Conservation (phyloP, 2,329 filamentous ascomycete genomes). For the Aspergillus spinulosporus region DNA sequence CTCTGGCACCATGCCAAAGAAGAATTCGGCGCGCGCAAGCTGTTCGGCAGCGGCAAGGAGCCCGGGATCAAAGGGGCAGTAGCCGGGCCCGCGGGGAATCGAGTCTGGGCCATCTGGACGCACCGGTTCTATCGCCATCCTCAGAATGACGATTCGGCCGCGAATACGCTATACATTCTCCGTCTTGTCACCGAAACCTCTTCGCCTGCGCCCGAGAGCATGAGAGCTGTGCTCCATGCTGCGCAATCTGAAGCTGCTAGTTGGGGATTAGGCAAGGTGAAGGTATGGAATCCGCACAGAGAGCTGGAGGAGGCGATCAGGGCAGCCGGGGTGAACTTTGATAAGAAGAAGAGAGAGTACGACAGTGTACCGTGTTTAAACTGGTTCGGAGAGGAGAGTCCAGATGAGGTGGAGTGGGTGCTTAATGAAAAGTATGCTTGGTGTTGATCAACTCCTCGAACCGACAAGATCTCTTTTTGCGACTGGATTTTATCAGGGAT, state of each 20-base stretch:
- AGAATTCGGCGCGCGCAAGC: slow-evolving; percentile 21
- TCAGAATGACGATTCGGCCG: not conserved
- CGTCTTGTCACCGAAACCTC: slow-evolving; percentile 1
- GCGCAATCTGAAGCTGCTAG: slow-evolving; percentile 25
- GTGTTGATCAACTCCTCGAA: slow-evolving; percentile 20
- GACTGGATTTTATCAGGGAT: no score
- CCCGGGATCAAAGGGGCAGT: slow-evolving; percentile 25
- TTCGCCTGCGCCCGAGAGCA: not conserved
- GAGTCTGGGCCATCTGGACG: slow-evolving; percentile 27
- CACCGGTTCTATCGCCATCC: slow-evolving; percentile 26
- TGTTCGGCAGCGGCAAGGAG: slow-evolving; percentile 14
- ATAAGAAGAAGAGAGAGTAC: slow-evolving; percentile 13
- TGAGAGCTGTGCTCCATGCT: slow-evolving; percentile 17
- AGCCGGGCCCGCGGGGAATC: slow-evolving; percentile 19
- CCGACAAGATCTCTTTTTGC: no score
- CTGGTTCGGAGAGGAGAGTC: slow-evolving; percentile 24
- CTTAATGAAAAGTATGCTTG: slow-evolving; percentile 36
- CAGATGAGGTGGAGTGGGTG: slow-evolving; percentile 27
- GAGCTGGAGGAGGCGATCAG: slow-evolving; percentile 3
- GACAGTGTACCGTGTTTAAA: slow-evolving; percentile 20
- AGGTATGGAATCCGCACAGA: slow-evolving; percentile 24
- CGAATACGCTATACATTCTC: slow-evolving; percentile 8
- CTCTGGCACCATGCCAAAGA: slow-evolving; percentile 27
- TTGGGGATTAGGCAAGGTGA: slow-evolving; percentile 24
- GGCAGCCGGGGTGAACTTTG: not conserved